phyloP scores from a whole-genome alignment of 306 rosid species.

The Cucurbita moschata region DNA sequence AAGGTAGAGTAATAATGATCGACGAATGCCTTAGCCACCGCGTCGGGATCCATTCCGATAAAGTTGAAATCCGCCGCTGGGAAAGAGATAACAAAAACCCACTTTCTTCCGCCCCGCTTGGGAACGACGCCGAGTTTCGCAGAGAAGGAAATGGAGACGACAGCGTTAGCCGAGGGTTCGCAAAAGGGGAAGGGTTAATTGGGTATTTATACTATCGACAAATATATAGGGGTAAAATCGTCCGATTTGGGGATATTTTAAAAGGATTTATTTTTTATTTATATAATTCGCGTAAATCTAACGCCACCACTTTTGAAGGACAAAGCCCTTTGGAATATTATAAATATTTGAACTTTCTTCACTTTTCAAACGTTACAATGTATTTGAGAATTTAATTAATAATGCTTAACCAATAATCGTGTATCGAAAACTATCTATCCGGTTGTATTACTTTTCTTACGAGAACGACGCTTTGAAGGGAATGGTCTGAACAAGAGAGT shows the following conservation, averaged over 20 bases:
- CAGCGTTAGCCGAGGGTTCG: constrained; percentile 1
- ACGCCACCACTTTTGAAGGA: not conserved
- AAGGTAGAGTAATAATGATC: constrained; percentile 74
- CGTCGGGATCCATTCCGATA: constrained; percentile 65
- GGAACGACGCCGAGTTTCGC: not conserved
- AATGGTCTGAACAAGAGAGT: too few species aligned
- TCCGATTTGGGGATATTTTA: not conserved
- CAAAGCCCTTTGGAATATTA: not conserved
- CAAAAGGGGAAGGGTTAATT: not conserved
- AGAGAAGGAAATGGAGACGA: not conserved
- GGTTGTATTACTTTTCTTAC: too few species aligned
- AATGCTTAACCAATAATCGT: not conserved
- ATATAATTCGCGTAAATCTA: not conserved
- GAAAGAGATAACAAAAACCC: not conserved
- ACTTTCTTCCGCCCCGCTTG: not conserved
- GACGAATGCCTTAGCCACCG: constrained; percentile 70
- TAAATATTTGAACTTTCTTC: not conserved
- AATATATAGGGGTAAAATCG: not conserved
- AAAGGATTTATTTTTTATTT: not conserved
- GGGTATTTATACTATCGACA: not conserved
- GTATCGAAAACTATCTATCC: too few species aligned
- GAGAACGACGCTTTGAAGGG: too few species aligned
- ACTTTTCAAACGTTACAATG: not conserved
- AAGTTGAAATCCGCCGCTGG: constrained; percentile 3
- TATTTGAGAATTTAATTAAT: not conserved